These are phyloP conservation scores for Panaeolus papilionaceus DNA, from an alignment of 768 basidiomycete genomes.

Conservation along the genomic window DNA sequence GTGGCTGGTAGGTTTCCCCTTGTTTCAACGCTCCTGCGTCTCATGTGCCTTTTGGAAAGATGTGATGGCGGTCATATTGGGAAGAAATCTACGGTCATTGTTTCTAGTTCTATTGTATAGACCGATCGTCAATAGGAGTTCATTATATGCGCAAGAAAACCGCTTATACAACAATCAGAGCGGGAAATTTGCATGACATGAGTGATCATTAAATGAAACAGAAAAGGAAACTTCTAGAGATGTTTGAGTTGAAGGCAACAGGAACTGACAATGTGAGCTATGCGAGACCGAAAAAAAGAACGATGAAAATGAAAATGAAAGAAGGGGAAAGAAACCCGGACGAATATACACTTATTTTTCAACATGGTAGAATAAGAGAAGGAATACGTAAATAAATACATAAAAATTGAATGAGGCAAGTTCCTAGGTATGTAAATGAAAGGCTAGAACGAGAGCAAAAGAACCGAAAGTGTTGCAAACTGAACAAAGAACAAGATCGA, in stretches of 20 bases:
- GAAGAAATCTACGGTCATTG: background rate
- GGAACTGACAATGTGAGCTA: slow-evolving; percentile 8
- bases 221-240: slow-evolving; percentile 6
- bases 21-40: background rate
- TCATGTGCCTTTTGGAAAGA: background rate
- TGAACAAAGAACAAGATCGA: background rate
- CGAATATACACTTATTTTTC: slow-evolving; percentile 12
- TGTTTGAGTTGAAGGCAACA: background rate
- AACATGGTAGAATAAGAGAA: slow-evolving; percentile 2
- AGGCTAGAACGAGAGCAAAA: background rate
- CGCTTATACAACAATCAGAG: background rate
- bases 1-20: slow-evolving; percentile 66
- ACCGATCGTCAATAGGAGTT: background rate
- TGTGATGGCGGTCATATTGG: background rate
- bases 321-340: background rate
- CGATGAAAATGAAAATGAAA: background rate
- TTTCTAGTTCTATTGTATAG: slow-evolving; percentile 2
- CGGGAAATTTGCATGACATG: slow-evolving; percentile 1
- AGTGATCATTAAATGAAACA: background rate
- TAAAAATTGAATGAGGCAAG: slow-evolving; percentile 10
- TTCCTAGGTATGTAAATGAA: slow-evolving; percentile 15
- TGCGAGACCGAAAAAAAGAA: background rate
- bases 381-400: slow-evolving; percentile 6
- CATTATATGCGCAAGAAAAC: background rate
- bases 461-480: slow-evolving; percentile 2